Evolutionary conservation across 495 filamentous ascomycete genomes (phyloP), one percentile per base, ranked within the genome.

Genomic region (Penicillium daleae): DNA sequence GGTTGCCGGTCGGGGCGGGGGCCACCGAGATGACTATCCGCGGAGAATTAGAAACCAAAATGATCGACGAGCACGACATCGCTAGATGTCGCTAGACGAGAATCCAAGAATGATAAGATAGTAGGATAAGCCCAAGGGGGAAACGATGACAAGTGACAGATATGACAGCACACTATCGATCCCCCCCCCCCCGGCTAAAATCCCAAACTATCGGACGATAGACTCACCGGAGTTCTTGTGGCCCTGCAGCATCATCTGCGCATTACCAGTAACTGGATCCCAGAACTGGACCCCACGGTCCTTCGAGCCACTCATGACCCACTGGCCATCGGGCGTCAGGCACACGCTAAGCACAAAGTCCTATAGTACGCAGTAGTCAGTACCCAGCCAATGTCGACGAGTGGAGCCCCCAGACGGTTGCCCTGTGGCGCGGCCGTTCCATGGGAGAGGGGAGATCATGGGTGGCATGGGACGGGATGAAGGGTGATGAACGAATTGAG

Each of bases 271-370:
- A 68, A 88, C 85, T 15, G 92, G 91, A 71, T 96, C 90, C 92
- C 92, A 96, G 81, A 96, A 96, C 74, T 95, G 92, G 21, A 96
- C 92, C 40, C 92, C 92, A 44, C 92, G 82, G 70, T 96, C 92
- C 78, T 96, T 95, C 35, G 91, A 94, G 26, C 92, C 92, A 64
- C 91, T 95, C 76, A 96, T 87, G 21, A 96, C 92, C 92, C 92
- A 96, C 62, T 87, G 85, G 57, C 89, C 89, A 71, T 96, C 92
- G 44, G 92, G 92, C 0, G 92, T 95, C 68, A 96, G 80, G 24
- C 92, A 92, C 33, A 96, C 92, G 63, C 89, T 92, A 35, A 96
- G 87, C 49, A 96, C 92, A 67, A 96, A 96, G 76, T 96, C 92
- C 92, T 96, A 72, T 6, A 64, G 53, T 9, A 32, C 6, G 24